Conservation (phyloP, 1,284 basidiomycete species). For the Austropuccinia psidii region DNA sequence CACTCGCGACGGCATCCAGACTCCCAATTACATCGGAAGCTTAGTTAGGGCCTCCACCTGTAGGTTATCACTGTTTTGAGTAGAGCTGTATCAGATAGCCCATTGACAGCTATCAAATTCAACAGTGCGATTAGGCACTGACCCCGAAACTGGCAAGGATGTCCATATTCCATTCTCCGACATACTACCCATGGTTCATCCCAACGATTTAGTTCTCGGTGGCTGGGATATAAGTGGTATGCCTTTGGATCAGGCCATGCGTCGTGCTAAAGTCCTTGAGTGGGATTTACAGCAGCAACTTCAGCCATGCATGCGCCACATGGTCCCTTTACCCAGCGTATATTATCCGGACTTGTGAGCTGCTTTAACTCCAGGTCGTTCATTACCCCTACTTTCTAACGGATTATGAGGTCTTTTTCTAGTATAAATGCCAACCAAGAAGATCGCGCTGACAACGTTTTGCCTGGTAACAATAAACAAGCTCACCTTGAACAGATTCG, state of each 20-base stretch:
- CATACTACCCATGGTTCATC: conserved; percentile 95
- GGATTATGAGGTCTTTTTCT: conserved; percentile 59
- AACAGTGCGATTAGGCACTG: conserved; percentile 70
- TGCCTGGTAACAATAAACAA: conserved; percentile 69
- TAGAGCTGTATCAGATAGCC: not conserved
- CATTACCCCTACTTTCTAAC: conserved; percentile 49
- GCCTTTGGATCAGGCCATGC: conserved; percentile 84
- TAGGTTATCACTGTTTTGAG: not conserved
- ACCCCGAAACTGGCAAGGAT: conserved; percentile 76
- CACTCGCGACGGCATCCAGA: conserved; percentile 85
- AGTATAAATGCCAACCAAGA: conserved; percentile 93
- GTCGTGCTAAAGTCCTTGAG: conserved; percentile 85
- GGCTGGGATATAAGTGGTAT: conserved; percentile 94
- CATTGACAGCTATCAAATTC: not conserved
- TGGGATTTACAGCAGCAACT: conserved; percentile 97
- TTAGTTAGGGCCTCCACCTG: conserved; percentile 26
- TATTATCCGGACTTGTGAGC: conserved; percentile 55
- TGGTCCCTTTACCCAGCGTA: conserved; percentile 84
- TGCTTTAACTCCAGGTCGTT: not conserved
- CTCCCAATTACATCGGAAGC: conserved; percentile 82
- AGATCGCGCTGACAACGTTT: conserved; percentile 83
- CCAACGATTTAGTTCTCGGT: conserved; percentile 87
- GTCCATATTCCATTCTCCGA: conserved; percentile 87
- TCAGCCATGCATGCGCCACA: conserved; percentile 69
- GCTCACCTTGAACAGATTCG: conserved; percentile 87